These are phyloP conservation scores for Davidsoniella australis DNA, from an alignment of 2,329 filamentous ascomycete species.

Conservation along the genomic window DNA sequence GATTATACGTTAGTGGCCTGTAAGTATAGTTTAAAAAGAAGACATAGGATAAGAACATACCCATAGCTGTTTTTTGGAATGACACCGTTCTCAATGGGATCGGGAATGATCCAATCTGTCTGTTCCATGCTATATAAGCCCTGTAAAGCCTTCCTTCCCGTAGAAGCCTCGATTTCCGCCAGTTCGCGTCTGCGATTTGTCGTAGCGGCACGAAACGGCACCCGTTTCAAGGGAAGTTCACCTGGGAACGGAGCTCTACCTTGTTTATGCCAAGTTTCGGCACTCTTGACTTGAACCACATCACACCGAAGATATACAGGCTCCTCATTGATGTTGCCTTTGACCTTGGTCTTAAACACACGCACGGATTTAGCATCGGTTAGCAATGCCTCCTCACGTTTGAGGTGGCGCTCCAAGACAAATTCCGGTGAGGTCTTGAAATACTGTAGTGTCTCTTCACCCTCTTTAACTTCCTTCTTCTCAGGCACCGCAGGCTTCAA, in stretches of 20 bases:
- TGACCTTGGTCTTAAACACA: constrained; percentile 56
- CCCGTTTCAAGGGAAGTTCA: constrained; percentile 63
- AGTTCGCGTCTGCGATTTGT: constrained; percentile 75
- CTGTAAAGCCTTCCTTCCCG: constrained; percentile 70
- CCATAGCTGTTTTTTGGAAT: constrained; percentile 93
- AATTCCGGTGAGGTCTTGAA: constrained; percentile 78
- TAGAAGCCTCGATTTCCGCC: constrained; percentile 63
- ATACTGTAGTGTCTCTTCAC: constrained; percentile 68
- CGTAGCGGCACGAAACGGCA: constrained; percentile 83
- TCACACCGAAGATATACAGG: constrained; percentile 67
- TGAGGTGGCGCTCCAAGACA: constrained; percentile 69
- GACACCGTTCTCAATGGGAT: constrained; percentile 63
- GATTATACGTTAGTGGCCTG: constrained; percentile 14
- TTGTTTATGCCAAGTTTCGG: constrained; percentile 96
- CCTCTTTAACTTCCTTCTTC: constrained; percentile 56
- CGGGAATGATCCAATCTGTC: constrained; percentile 89
- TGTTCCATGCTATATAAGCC: constrained; percentile 71
- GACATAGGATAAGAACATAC: constrained; percentile 16
- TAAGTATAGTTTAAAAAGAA: background rate
- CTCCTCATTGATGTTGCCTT: constrained; percentile 58
- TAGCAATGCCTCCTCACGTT: constrained; percentile 75
- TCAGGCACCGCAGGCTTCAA: constrained; percentile 56
- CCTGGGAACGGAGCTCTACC: constrained; percentile 59
- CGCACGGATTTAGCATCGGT: constrained; percentile 52
- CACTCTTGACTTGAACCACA: constrained; percentile 70